A percentile compares a stretch with the other conserved stretches of the same genome.
Evolutionary conservation across 2,329 filamentous ascomycete genomes (phyloP).

Genomic region (Juglanconis sp.): DNA sequence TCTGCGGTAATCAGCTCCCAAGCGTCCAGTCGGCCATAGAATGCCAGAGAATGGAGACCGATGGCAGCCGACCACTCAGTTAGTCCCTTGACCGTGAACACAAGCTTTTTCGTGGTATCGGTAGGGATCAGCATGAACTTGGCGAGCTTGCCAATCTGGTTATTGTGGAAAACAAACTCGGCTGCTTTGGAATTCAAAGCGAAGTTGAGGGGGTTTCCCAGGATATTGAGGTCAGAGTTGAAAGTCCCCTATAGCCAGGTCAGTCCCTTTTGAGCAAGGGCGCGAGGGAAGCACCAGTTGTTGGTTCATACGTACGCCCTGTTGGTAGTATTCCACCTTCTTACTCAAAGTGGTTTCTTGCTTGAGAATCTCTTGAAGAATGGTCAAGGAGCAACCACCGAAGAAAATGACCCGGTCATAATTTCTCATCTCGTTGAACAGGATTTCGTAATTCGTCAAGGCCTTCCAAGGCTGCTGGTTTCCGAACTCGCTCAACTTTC

Average conservation of each 20-base stretch:
- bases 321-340: slow-evolving; percentile 13
- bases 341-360: slow-evolving; percentile 1
- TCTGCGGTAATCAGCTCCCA: slow-evolving; percentile 9
- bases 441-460: not conserved
- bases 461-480: not conserved
- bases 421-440: slow-evolving; percentile 9
- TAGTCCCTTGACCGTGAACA: slow-evolving; percentile 4
- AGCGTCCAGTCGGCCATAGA: slow-evolving; percentile 13
- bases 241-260: slow-evolving; percentile 7
- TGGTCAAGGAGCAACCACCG: slow-evolving; percentile 16
- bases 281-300: not conserved
- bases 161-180: slow-evolving; percentile 6
- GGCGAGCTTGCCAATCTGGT: slow-evolving; percentile 1
- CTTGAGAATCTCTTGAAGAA: slow-evolving; percentile 11
- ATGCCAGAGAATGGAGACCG: slow-evolving; percentile 12
- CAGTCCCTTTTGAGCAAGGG: not conserved
- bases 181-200: slow-evolving; percentile 15
- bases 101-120: slow-evolving; percentile 17
- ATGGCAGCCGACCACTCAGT: slow-evolving; percentile 9
- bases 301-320: slow-evolving; percentile 4
- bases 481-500: slow-evolving; percentile 11
- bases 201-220: slow-evolving; percentile 19
- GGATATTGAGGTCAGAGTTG: slow-evolving; percentile 15
- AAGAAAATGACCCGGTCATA: slow-evolving; percentile 13
- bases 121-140: slow-evolving; percentile 14